These are phyloP conservation scores for Talinum fruticosum DNA, from an alignment of 148 eudicot genomes.

Conservation along the genomic window DNA sequence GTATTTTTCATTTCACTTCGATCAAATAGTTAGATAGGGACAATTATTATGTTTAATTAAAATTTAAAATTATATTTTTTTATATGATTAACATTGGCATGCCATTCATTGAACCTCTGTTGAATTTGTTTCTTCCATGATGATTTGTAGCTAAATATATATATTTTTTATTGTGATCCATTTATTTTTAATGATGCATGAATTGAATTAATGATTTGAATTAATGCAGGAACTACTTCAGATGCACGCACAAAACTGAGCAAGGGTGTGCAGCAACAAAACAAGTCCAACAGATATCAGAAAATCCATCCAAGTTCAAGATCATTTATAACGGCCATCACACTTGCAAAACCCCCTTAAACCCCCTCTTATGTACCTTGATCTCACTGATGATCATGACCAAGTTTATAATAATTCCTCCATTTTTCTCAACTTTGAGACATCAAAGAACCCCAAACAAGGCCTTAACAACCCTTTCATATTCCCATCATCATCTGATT, in stretches of 20 bases:
- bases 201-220: not conserved
- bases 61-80: no score
- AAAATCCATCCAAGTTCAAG: conserved; percentile 27
- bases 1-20: no score
- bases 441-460: not conserved
- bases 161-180: no score
- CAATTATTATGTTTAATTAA: no score
- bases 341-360: conserved; percentile 22
- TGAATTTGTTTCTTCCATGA: no score
- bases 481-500: no score
- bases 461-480: conserved; percentile 1
- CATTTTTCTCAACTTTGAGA: not conserved
- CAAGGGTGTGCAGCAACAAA: conserved; percentile 45
- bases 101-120: no score
- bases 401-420: not conserved
- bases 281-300: conserved; percentile 27
- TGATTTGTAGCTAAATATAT: no score
- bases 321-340: conserved; percentile 23
- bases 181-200: not conserved
- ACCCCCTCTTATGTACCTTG: not conserved
- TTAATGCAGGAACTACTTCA: conserved; percentile 55
- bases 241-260: conserved; percentile 67
- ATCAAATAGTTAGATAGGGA: no score
- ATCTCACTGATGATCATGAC: not conserved
- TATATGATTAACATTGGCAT: no score